Evolutionary conservation across 1,284 basidiomycete genomes (phyloP).

Genomic region (Puccinia polysora): DNA sequence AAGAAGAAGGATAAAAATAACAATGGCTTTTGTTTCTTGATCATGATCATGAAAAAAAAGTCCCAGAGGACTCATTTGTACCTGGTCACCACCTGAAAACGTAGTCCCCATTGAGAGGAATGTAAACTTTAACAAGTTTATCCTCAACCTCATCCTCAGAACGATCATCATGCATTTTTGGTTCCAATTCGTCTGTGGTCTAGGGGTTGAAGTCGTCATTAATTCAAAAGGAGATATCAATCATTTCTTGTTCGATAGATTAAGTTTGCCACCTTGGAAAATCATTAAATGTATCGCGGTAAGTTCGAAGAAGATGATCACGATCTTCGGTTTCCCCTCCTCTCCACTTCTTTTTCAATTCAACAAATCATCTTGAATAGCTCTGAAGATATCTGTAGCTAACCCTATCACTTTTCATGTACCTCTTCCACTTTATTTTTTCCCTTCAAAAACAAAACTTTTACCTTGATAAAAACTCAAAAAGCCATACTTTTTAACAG

Average conservation of each 20-base stretch:
- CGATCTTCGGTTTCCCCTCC: no score
- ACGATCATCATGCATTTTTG: conserved; percentile 23
- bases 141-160: not conserved
- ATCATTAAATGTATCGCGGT: conserved; percentile 6
- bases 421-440: not conserved
- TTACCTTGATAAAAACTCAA: no score
- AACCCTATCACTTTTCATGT: not conserved
- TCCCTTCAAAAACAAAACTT: no score
- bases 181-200: conserved; percentile 21
- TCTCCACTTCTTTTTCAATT: no score
- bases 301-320: not conserved
- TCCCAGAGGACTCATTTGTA: conserved; percentile 33
- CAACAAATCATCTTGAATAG: no score
- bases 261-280: conserved; percentile 9
- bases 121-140: conserved; percentile 7
- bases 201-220: conserved; percentile 8
- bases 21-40: not conserved
- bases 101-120: conserved; percentile 4
- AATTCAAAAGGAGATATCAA: conserved; percentile 17
- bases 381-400: no score
- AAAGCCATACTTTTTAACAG: conserved; percentile 19
- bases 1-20: not conserved
- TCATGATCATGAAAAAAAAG: not conserved
- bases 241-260: conserved; percentile 6
- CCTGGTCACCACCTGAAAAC: conserved; percentile 29